Base-by-base conservation (phyloP, 164 flowering plant species). In the Magnolia sinica region DNA sequence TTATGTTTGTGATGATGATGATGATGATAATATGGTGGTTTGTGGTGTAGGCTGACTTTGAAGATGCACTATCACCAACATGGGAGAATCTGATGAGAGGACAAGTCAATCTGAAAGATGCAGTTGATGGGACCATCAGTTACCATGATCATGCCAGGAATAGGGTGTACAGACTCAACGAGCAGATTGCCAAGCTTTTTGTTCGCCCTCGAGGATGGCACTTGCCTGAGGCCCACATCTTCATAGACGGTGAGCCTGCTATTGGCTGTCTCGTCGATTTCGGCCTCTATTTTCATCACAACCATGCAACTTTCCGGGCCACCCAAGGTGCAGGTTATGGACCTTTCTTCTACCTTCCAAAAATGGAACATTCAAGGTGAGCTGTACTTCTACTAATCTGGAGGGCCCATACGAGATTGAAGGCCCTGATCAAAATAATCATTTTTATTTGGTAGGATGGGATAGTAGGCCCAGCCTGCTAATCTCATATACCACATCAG, bases 171-270 rank as follows among this genome's bases (percentile, higher is more conserved):
- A 90, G 82, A 87, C 97, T 95, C 66, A 91, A 93, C 75, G 87
- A 90, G 19, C 86, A 86, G 76, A 91, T 84, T 0, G 96, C 98
- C n/a, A 91, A 88, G 85, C 95, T 95, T 27, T 91, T 95, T 71
- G 97, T 93, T 45, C 95, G 98, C 8, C 93, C 98, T 3, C 73
- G 98, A 76, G 98, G 97, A 14, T 95, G 98, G 98, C 98, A 95
- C 77, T 80, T 95, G 19, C 94, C 91, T 0, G 98, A 95, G 85
- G 82, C 92, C 37, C 97, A 95, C 79, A 86, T 93, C 58, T 75
- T 87, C 82, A 90, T 95, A n/a, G 98, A 95, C 50, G 96, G 97
- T 4, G 90, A 89, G 69, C 97, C 98, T 4, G 94, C 93, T 8
- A 86, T 88, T 2, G 97, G 92, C 22, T 90, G 95, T 82, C 93